Evolutionary conservation across 441 rosid species (phyloP), one percentile per base, ranked within the genome.

Genomic region (Gossypium schwendimanii): DNA sequence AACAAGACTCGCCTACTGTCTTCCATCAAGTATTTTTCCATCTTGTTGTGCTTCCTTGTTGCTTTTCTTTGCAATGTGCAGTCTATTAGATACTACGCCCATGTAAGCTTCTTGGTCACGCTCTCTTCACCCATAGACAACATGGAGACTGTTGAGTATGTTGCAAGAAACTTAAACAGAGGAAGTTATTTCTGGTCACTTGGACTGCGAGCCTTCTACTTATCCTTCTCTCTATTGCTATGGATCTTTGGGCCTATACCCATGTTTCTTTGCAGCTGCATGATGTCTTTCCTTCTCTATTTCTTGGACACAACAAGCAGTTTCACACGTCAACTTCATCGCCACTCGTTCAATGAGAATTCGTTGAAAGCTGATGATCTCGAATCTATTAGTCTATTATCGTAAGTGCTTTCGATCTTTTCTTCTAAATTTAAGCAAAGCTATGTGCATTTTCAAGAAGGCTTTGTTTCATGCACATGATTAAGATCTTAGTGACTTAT

Each of bases 171-270:
- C 89, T 84, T 94, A 80, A 92, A 92, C 70, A 73, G 97, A 64
- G 98, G 93, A 75, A 92, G 97, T 79, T 82, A 80, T 74, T 94
- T 89, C 77, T 91, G 98, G 96, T 91, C 96, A 20, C 86, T 94
- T 1, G 98, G 98, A 21, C 60, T 94, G 70, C 87, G 98, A 21
- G 89, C 97, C 58, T 94, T 89, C 78, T 91, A 92, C 75, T 53
- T 94, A 58, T 92, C 98, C 1, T 92, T 94, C 84, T 95, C 98
- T 47, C 86, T 94, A 66, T 88, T 94, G 80, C 75, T 94, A 10
- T 94, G 97, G 98, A 84, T 83, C 72, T 94, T 94, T 2, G 97
- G 97, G 41, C 97, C 97, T 0, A 90, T 92, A 59, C 97, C 97
- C 0, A 90, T 94, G 98, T 83, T 94, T 73, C 80, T 82, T 6